These are phyloP conservation scores for Castanea mollissima DNA, from an alignment of 306 rosid genomes.

Conservation along the genomic window DNA sequence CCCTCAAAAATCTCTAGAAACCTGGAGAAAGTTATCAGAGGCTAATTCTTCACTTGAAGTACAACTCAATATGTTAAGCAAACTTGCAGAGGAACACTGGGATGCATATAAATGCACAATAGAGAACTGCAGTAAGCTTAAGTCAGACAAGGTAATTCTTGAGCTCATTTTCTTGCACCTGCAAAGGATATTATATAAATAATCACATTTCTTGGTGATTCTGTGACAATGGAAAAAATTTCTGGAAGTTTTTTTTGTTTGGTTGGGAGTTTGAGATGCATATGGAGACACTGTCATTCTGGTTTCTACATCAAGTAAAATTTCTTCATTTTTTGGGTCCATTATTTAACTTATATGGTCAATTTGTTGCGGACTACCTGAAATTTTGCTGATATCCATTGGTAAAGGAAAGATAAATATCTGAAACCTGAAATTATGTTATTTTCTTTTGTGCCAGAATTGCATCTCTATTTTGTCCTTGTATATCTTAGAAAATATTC, in stretches of 20 bases:
- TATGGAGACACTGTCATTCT: background rate
- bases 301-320: background rate
- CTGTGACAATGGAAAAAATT: background rate
- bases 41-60: constrained; percentile 73
- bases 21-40: constrained; percentile 86
- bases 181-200: background rate
- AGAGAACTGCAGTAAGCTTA: constrained; percentile 61
- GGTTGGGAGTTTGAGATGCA: background rate
- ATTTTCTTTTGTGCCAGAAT: background rate
- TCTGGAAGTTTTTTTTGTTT: background rate
- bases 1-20: constrained; percentile 63
- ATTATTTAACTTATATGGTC: background rate
- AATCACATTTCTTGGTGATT: background rate
- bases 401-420: background rate
- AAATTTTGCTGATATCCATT: background rate
- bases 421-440: background rate
- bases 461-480: background rate
- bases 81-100: constrained; percentile 77
- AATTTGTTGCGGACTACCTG: background rate
- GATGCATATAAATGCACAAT: constrained; percentile 67
- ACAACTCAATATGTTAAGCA: constrained; percentile 57
- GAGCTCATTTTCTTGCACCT: background rate
- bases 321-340: background rate
- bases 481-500: background rate
- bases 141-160: constrained; percentile 65